These are phyloP conservation scores for Trypanosoma vivax DNA, from an alignment of 208 protist species.

Conservation along the genomic window DNA sequence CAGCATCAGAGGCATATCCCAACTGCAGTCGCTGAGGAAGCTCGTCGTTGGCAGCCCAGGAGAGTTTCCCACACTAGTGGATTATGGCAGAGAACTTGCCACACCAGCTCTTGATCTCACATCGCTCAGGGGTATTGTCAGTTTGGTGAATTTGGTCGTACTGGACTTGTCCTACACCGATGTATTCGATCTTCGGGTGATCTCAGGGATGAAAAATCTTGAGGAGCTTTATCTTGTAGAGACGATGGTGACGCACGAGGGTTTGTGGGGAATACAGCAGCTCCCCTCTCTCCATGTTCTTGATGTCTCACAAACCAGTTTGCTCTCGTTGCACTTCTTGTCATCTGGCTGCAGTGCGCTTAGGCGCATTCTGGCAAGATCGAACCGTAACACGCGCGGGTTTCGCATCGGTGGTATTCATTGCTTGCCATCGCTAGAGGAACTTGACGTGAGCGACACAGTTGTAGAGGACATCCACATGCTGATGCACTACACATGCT, in stretches of 20 bases:
- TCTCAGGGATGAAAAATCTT: constrained; percentile 11
- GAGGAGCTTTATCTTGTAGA: constrained; percentile 18
- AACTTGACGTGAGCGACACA: constrained; percentile 63
- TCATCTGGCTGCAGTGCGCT: constrained; percentile 28
- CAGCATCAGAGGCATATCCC: constrained; percentile 39
- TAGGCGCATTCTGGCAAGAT: constrained; percentile 27
- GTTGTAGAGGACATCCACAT: constrained; percentile 56
- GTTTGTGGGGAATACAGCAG: constrained; percentile 51
- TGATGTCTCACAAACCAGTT: constrained; percentile 69
- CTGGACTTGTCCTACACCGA: constrained; percentile 19
- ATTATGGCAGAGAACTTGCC: constrained; percentile 7
- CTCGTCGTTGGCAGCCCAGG: constrained; percentile 49
- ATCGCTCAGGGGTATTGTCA: constrained; percentile 4
- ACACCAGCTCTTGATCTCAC: not conserved
- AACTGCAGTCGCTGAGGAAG: constrained; percentile 43
- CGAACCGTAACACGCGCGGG: constrained; percentile 54
- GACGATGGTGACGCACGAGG: constrained; percentile 34
- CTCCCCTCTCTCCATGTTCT: constrained; percentile 16
- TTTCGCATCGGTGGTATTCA: constrained; percentile 48
- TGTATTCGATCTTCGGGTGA: constrained; percentile 27
- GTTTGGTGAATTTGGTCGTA: constrained; percentile 2
- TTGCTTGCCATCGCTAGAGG: constrained; percentile 31
- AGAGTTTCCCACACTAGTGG: constrained; percentile 26
- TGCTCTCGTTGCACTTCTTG: constrained; percentile 60
- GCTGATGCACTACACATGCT: constrained; percentile 27